A percentile compares a stretch with the other conserved stretches of the same genome.
Evolutionary conservation across 306 rosid genomes (phyloP).

Genomic region (Cucumis hystrix): DNA sequence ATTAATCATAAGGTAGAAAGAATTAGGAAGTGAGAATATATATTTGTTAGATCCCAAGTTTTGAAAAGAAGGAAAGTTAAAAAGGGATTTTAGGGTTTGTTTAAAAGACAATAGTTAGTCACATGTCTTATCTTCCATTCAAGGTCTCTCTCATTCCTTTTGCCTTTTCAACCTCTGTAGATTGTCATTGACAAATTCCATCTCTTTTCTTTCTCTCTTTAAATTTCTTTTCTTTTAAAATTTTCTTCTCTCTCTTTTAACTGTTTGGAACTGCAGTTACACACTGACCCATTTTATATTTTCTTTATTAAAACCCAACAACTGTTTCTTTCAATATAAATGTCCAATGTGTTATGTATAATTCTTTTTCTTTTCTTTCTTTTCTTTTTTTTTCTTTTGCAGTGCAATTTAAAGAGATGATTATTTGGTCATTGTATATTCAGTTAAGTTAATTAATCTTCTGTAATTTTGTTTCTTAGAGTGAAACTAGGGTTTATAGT

Average conservation of each 20-base stretch:
- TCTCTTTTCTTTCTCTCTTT: not conserved
- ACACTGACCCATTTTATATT: constrained; percentile 13
- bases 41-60: too few species aligned
- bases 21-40: too few species aligned
- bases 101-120: not conserved
- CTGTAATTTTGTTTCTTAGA: too few species aligned
- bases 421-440: not conserved
- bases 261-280: constrained; percentile 31
- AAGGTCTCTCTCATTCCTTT: constrained; percentile 54
- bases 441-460: too few species aligned
- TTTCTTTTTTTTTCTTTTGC: too few species aligned
- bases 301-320: not conserved
- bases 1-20: too few species aligned
- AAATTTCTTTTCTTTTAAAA: too few species aligned
- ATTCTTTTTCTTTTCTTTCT: not conserved
- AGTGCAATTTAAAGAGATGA: not conserved
- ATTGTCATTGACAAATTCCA: constrained; percentile 27
- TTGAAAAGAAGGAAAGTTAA: not conserved
- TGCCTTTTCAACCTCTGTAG: constrained; percentile 29
- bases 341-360: not conserved
- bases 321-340: not conserved
- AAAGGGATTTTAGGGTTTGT: not conserved
- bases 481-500: too few species aligned
- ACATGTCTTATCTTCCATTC: constrained; percentile 24
- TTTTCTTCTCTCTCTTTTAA: constrained; percentile 6